Evolutionary conservation across 2,329 filamentous ascomycete species (phyloP).

Genomic region (Colletotrichum spinosum): DNA sequence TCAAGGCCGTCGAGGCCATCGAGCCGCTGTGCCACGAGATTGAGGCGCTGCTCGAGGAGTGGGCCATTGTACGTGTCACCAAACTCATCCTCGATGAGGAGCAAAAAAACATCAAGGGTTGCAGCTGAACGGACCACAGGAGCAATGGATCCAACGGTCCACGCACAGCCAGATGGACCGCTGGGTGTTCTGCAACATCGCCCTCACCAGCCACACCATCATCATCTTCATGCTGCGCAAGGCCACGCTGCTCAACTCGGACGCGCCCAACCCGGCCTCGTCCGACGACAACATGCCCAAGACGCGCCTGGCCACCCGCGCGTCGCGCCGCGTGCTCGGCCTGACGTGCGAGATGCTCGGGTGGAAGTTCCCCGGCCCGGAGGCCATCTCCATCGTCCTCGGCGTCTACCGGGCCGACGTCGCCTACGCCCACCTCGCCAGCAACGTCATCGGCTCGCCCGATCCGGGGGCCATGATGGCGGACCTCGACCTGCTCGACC

Average conservation of each 20-base stretch:
- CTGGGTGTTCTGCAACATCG: slow-evolving; percentile 43
- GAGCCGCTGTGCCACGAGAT: slow-evolving; percentile 43
- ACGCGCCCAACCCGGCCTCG: slow-evolving; percentile 7
- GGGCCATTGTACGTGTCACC: slow-evolving; percentile 42
- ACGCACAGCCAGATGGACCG: slow-evolving; percentile 40
- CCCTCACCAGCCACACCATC: slow-evolving; percentile 45
- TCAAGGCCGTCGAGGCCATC: slow-evolving; percentile 18
- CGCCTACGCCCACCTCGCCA: slow-evolving; percentile 20
- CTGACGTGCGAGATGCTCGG: slow-evolving; percentile 23
- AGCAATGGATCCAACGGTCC: slow-evolving; percentile 42
- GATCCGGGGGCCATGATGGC: neutral
- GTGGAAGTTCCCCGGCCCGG: slow-evolving; percentile 6
- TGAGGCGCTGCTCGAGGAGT: slow-evolving; percentile 43
- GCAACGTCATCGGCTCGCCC: slow-evolving; percentile 13
- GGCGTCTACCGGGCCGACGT: slow-evolving; percentile 18
- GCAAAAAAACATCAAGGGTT: no score
- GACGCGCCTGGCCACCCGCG: slow-evolving; percentile 10
- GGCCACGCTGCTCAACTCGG: slow-evolving; percentile 24
- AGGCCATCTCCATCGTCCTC: slow-evolving; percentile 3
- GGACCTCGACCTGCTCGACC: slow-evolving; percentile 19
- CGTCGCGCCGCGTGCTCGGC: slow-evolving; percentile 19
- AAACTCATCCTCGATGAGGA: neutral
- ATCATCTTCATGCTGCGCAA: slow-evolving; percentile 51
- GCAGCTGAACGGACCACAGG: slow-evolving; percentile 33
- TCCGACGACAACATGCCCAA: slow-evolving; percentile 23